Percentiles rank a stretch among this genome's conserved stretches.
Evolutionary conservation across 495 filamentous ascomycete genomes (phyloP).

Genomic region (Coniosporium apollinis): DNA sequence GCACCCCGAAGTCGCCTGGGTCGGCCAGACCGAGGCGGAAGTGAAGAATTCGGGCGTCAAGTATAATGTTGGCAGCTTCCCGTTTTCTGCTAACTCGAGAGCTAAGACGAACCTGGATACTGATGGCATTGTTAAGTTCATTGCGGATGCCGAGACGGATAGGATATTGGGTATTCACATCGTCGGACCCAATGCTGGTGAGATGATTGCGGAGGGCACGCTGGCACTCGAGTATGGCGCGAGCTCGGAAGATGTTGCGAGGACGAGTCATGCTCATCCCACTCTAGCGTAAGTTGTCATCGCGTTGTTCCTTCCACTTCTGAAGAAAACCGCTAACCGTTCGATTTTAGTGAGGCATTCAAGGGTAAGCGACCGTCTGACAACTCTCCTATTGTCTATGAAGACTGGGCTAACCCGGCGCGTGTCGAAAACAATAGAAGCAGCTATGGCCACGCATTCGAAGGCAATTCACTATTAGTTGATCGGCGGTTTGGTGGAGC

Average conservation of each 20-base stretch:
- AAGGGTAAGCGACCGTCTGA: too few species aligned
- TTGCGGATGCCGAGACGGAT: slow-evolving; percentile 93
- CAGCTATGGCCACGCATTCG: slow-evolving; percentile 91
- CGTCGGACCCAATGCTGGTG: slow-evolving; percentile 84
- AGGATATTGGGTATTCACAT: slow-evolving; percentile 91
- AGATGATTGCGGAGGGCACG: slow-evolving; percentile 98
- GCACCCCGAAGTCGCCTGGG: slow-evolving; percentile 95
- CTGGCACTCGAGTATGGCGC: slow-evolving; percentile 94
- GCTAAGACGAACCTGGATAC: slow-evolving; percentile 98
- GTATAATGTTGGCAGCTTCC: slow-evolving; percentile 85
- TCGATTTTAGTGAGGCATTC: too few species aligned
- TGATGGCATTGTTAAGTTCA: slow-evolving; percentile 92
- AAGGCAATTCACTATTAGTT: slow-evolving; percentile 98
- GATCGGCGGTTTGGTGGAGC: too few species aligned
- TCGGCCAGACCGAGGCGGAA: slow-evolving; percentile 94
- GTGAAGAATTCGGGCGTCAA: slow-evolving; percentile 76
- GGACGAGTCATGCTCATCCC: slow-evolving; percentile 93
- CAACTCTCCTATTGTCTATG: too few species aligned
- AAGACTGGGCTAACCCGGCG: too few species aligned
- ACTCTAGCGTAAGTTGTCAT: too few species aligned
- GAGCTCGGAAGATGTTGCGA: slow-evolving; percentile 82
- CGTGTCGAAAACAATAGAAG: too few species aligned
- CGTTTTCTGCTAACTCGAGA: slow-evolving; percentile 91
- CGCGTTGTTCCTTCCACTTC: too few species aligned
- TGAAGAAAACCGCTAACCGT: too few species aligned